These are phyloP conservation scores for Nemophila menziesii DNA, from an alignment of 257 asterid species.

Conservation along the genomic window DNA sequence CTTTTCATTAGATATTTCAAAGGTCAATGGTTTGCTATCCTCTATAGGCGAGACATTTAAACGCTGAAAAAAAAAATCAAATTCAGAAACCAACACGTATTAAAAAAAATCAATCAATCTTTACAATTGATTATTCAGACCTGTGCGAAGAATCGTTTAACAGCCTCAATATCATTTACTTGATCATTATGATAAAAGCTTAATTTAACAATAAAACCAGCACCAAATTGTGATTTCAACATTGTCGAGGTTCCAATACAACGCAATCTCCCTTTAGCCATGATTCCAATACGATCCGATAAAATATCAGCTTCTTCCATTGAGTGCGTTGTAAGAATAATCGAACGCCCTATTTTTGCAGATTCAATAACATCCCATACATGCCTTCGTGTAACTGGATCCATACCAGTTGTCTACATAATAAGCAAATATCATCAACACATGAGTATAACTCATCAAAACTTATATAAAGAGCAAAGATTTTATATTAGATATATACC, in stretches of 20 bases:
- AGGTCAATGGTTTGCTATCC: no score
- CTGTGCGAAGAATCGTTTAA: slow-evolving; percentile 10
- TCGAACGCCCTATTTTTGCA: slow-evolving; percentile 86
- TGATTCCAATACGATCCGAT: slow-evolving; percentile 83
- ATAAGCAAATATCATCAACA: not conserved
- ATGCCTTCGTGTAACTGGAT: slow-evolving; percentile 84
- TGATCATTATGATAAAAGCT: slow-evolving; percentile 9
- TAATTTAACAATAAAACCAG: slow-evolving; percentile 14
- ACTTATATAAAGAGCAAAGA: no score
- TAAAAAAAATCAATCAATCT: no score
- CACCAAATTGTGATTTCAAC: slow-evolving; percentile 18
- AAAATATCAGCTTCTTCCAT: slow-evolving; percentile 97
- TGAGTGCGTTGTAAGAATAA: slow-evolving; percentile 87
- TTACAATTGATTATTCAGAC: no score
- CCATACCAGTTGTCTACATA: slow-evolving; percentile 89
- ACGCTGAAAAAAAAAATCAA: slow-evolving; percentile 4
- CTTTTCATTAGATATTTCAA: no score
- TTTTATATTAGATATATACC: no score
- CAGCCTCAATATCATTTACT: slow-evolving; percentile 1
- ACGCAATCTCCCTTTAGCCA: no score
- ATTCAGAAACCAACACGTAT: no score
- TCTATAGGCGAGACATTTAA: slow-evolving; percentile 14
- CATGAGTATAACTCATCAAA: not conserved
- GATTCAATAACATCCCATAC: slow-evolving; percentile 91
- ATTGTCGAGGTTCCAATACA: slow-evolving; percentile 17